phyloP scores from a whole-genome alignment of 768 basidiomycete genomes.

The Psilocybe cyanescens region DNA sequence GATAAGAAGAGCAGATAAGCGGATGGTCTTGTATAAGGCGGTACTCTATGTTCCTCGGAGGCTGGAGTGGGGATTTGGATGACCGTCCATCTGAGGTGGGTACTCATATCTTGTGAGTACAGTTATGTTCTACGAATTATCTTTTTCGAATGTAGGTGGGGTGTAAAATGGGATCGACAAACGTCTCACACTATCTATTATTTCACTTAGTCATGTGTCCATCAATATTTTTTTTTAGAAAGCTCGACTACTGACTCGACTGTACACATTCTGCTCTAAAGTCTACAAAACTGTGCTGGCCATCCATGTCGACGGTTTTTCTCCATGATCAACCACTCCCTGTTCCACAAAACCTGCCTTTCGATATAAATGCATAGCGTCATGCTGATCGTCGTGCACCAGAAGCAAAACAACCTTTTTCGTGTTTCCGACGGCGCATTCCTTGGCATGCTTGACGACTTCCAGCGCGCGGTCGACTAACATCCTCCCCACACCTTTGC shows the following conservation, averaged over 20 bases:
- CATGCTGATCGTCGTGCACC: neutral
- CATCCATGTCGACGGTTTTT: neutral
- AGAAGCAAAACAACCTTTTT: slow-evolving; percentile 2
- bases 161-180: neutral
- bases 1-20: too few relatives aligned
- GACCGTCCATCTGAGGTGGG: too few relatives aligned
- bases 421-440: too few relatives aligned
- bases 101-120: too few relatives aligned
- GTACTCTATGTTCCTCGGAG: too few relatives aligned
- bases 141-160: too few relatives aligned
- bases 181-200: neutral
- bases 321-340: neutral
- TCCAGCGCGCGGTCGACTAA: slow-evolving; percentile 10
- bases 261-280: too few relatives aligned
- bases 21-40: too few relatives aligned
- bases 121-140: too few relatives aligned
- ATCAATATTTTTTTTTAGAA: neutral
- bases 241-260: too few relatives aligned
- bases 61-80: too few relatives aligned
- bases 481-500: slow-evolving; percentile 8
- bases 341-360: neutral
- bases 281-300: neutral
- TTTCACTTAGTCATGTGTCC: neutral
- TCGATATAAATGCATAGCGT: neutral
- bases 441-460: neutral